Evolutionary conservation across 148 eudicot species (phyloP).

Genomic region (Spergularia bocconei): DNA sequence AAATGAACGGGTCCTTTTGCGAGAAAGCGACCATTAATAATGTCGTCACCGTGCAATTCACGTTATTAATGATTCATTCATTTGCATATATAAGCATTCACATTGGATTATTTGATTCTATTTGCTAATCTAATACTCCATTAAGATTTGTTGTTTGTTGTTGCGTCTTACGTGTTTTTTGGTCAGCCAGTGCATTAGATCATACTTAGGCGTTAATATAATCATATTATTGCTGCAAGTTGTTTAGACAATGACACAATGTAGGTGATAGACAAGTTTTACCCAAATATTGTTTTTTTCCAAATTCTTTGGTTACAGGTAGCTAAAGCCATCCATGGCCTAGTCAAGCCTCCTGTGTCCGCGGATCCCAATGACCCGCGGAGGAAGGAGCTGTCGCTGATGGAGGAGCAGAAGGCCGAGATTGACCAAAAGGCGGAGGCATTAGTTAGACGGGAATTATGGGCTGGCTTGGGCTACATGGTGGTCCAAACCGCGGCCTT

Average conservation of each 20-base stretch:
- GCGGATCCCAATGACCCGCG: constrained; percentile 37
- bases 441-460: constrained; percentile 66
- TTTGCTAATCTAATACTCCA: not conserved
- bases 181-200: no score
- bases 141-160: not conserved
- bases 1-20: constrained; percentile 8
- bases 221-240: no score
- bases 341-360: constrained; percentile 34
- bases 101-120: not conserved
- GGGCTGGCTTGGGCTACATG: constrained; percentile 76
- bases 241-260: no score
- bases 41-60: constrained; percentile 12
- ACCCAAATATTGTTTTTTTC: constrained; percentile 41
- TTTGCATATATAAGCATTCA: not conserved
- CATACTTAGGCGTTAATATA: no score
- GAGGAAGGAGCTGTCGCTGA: constrained; percentile 45
- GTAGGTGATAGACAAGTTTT: constrained; percentile 41
- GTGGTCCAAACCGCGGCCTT: constrained; percentile 74
- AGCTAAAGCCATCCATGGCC: constrained; percentile 56
- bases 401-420: constrained; percentile 59
- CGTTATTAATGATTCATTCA: not conserved
- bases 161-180: no score
- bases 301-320: constrained; percentile 54
- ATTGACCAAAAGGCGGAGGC: constrained; percentile 70
- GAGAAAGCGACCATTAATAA: constrained; percentile 11